phyloP scores from a whole-genome alignment of 2,329 filamentous ascomycete genomes.

The Penicillium decumbens region DNA sequence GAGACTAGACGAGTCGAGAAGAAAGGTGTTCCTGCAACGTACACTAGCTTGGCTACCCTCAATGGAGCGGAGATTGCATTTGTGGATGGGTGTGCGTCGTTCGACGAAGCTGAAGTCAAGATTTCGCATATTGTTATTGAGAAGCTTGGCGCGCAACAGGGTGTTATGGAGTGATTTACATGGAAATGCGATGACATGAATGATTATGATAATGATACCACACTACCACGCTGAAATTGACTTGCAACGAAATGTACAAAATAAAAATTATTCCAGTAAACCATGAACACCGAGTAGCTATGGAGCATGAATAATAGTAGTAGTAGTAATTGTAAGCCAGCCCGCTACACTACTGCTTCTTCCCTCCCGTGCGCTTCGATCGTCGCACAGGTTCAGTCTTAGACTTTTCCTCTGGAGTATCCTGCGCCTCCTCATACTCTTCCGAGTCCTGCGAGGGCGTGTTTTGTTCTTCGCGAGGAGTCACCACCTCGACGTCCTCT shows the following conservation, averaged over 20 bases:
- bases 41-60: conserved; percentile 18
- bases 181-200: not conserved
- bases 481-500: conserved; percentile 28
- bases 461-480: conserved; percentile 25
- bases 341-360: conserved; percentile 18
- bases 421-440: conserved; percentile 18
- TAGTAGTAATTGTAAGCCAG: not conserved
- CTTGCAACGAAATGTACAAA: not conserved
- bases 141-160: conserved; percentile 5
- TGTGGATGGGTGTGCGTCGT: conserved; percentile 23
- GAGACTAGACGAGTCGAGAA: conserved; percentile 12
- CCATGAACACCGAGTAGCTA: not conserved
- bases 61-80: conserved; percentile 15
- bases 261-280: not conserved
- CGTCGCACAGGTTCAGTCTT: conserved; percentile 17
- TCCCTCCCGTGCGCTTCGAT: conserved; percentile 25
- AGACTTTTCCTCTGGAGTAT: conserved; percentile 12
- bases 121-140: conserved; percentile 21
- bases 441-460: conserved; percentile 15
- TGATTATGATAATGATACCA: not conserved
- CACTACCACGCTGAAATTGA: not conserved
- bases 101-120: conserved; percentile 30
- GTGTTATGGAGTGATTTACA: not conserved
- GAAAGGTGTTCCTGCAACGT: conserved; percentile 16
- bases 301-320: not conserved